phyloP scores from a whole-genome alignment of 1,139 yeast species.

The Candida anutae region DNA sequence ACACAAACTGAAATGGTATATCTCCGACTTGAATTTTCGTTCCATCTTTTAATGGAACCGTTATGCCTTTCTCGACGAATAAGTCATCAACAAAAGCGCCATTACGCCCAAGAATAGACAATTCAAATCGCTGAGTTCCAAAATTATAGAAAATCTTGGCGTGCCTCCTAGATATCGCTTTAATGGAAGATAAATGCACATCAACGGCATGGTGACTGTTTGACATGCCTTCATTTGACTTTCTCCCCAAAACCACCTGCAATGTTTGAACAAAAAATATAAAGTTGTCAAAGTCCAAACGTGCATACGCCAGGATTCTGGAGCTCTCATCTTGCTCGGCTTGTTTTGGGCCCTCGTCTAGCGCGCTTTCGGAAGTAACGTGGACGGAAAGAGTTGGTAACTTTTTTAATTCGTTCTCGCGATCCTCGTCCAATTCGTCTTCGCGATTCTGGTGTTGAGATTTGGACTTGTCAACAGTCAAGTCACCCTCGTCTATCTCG shows the following conservation, averaged over 20 bases:
- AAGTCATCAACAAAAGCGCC: slow-evolving; percentile 93
- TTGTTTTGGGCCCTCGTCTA: slow-evolving; percentile 1
- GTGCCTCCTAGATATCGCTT: slow-evolving; percentile 87
- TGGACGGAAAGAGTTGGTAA: too few species aligned
- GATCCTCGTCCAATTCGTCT: too few species aligned
- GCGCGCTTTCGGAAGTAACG: slow-evolving; percentile 16
- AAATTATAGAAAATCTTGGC: slow-evolving; percentile 93
- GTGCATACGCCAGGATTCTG: slow-evolving; percentile 85
- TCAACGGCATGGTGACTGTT: slow-evolving; percentile 60
- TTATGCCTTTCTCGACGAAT: slow-evolving; percentile 82
- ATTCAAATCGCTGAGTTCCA: slow-evolving; percentile 87
- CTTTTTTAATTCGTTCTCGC: too few species aligned
- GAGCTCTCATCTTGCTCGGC: slow-evolving; percentile 21
- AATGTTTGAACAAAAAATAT: slow-evolving; percentile 94
- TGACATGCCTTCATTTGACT: slow-evolving; percentile 59
- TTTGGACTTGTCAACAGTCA: too few species aligned
- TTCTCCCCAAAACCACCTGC: slow-evolving; percentile 86
- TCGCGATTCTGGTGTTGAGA: too few species aligned
- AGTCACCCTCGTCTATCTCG: too few species aligned
- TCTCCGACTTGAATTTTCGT: slow-evolving; percentile 91
- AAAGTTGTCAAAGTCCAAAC: slow-evolving; percentile 85
- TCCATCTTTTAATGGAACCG: slow-evolving; percentile 75
- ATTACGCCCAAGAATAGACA: slow-evolving; percentile 84
- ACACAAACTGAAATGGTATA: slow-evolving; percentile 75
- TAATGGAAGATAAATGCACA: slow-evolving; percentile 84